These are phyloP conservation scores for Paraleonurus japonicus DNA, from an alignment of 257 asterid species.

Conservation along the genomic window DNA sequence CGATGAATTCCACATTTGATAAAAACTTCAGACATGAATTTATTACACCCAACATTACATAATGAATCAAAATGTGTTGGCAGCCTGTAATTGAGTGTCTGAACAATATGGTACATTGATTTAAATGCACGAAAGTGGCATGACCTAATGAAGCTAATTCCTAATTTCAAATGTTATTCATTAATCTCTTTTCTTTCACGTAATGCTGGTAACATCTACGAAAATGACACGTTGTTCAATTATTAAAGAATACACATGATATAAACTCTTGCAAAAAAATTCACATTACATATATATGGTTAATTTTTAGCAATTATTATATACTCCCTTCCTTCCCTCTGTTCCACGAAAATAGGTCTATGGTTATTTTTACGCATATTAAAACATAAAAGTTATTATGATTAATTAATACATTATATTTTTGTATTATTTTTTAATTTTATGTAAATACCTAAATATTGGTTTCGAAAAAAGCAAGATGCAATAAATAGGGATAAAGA, in stretches of 20 bases:
- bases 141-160: not conserved
- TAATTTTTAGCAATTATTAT: conserved; percentile 8
- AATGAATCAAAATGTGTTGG: not conserved
- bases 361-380: no score
- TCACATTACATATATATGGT: conserved; percentile 4
- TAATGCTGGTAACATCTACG: conserved; percentile 10
- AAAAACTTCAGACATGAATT: not conserved
- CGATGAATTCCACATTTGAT: not conserved
- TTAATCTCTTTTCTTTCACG: conserved; percentile 17
- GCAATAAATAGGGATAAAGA: no score
- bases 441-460: no score
- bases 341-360: no score
- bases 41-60: not conserved
- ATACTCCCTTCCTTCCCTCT: no score
- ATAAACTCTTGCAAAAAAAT: conserved; percentile 26
- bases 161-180: conserved; percentile 3
- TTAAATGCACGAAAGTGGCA: not conserved
- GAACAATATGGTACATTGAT: not conserved
- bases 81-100: not conserved
- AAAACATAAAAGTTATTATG: no score
- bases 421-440: no score
- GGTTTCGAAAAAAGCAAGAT: no score
- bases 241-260: conserved; percentile 12
- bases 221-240: conserved; percentile 17
- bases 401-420: no score